Evolutionary conservation across 345 rosid species (phyloP), one percentile per base, ranked within the genome.

Genomic region (Carallia brachiata): DNA sequence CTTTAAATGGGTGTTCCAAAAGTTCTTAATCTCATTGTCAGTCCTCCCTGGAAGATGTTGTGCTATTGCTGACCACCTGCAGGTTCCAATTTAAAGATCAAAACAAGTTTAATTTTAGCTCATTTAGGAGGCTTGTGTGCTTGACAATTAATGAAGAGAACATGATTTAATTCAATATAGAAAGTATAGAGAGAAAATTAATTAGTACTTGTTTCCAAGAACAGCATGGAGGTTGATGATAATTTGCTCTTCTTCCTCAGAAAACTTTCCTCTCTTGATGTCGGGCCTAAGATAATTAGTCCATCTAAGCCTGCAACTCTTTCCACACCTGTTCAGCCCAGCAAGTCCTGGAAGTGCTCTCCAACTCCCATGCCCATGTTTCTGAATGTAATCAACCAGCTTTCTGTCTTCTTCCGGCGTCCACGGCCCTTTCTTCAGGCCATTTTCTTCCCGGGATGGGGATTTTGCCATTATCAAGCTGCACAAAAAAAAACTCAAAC

Each of bases 151-250:
- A n/a, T n/a, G n/a, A n/a, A n/a, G n/a, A 44, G 50, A 44, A 16
- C 10, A 12, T 13, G 50, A 44, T 44, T 12, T n/a, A 10, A 44
- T 44, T 44, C 50, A 44, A 44, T 44, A 12, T 44, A 12, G 16
- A 44, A 44, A 44, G 4, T 12, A 16, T 13, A 12, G 50, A 44
- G 50, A 44, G 50, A 44, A 44, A 16, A 16, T 68, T 84, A 90
- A n/a, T n/a, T n/a, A n/a, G n/a, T n/a, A n/a, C 97, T 90, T 90
- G 66, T 90, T 88, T 77, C 97, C 97, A 59, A 88, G 87, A 69
- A 83, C 84, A 2, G 88, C 59, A 70, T 90, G 97, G 52, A 87
- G 84, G 77, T 87, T 80, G 82, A 90, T 80, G 75, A 90, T 88
- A 36, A 82, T 69, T 69, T 87, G 81, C 69, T 90, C 91, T 84